phyloP scores from a whole-genome alignment of 345 rosid genomes.

The Euphorbia lathyris region DNA sequence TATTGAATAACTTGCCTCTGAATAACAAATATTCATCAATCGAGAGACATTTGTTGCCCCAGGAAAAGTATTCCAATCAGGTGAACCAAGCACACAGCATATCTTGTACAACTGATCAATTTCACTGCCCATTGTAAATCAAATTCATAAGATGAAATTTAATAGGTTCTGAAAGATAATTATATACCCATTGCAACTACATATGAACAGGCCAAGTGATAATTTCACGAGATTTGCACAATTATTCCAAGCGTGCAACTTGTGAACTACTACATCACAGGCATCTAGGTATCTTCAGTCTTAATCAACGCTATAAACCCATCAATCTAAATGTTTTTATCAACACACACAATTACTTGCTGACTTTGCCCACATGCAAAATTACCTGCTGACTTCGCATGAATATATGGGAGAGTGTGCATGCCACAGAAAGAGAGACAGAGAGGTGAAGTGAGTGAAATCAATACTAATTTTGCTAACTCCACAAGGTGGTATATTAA shows the following conservation, averaged over 20 bases:
- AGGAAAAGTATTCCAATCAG: constrained; percentile 70
- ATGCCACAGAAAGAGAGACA: not conserved
- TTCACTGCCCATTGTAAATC: constrained; percentile 52
- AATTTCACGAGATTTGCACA: not conserved
- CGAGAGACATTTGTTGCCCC: constrained; percentile 64
- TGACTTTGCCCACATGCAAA: not conserved
- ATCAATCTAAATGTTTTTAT: not conserved
- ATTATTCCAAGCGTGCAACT: not conserved
- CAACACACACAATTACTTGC: not conserved
- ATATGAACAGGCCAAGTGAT: not conserved
- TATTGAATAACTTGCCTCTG: constrained; percentile 46
- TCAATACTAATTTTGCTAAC: not conserved
- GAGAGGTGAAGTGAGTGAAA: not conserved
- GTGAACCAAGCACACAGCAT: constrained; percentile 76
- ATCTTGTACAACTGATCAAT: constrained; percentile 88
- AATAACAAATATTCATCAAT: constrained; percentile 50
- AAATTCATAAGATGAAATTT: constrained; percentile 5
- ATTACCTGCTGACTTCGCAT: not conserved
- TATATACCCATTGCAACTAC: not conserved
- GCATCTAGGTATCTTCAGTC: not conserved
- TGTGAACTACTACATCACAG: not conserved
- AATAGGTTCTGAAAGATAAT: not conserved
- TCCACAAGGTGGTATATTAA: not conserved
- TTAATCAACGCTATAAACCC: not conserved
- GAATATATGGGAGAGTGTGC: too few species aligned